Conservation (phyloP, 805 yeast species). For the Metschnikowia kunwiensis region DNA sequence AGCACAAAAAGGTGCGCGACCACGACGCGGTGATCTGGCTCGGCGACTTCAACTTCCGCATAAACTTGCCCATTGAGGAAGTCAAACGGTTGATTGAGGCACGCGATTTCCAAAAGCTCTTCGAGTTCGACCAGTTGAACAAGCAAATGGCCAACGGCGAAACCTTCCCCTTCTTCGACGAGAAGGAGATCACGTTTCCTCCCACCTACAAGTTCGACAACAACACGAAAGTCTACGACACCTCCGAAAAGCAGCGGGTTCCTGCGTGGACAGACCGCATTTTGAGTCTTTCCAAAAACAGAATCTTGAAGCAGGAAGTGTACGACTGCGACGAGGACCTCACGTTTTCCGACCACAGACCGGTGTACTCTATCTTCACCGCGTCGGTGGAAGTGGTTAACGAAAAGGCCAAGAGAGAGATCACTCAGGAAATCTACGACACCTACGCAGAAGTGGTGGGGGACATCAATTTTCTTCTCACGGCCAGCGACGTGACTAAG, state of each 20-base stretch:
- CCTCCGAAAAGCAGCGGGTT: conserved; percentile 85
- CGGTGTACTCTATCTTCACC: conserved; percentile 72
- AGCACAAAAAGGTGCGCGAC: conserved; percentile 54
- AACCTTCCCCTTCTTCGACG: conserved; percentile 78
- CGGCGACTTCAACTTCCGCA: conserved; percentile 92
- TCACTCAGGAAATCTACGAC: conserved; percentile 59
- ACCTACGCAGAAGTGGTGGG: conserved; percentile 48
- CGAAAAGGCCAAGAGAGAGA: conserved; percentile 51
- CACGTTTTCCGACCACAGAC: conserved; percentile 83
- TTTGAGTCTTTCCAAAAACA: conserved; percentile 55
- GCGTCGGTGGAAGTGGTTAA: conserved; percentile 66
- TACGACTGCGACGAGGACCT: conserved; percentile 61
- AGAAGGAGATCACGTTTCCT: conserved; percentile 71
- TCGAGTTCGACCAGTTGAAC: conserved; percentile 74
- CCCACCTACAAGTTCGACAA: conserved; percentile 96
- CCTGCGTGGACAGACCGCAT: conserved; percentile 99
- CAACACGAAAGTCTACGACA: conserved; percentile 77
- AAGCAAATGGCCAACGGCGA: conserved; percentile 71
- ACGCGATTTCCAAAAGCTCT: conserved; percentile 48
- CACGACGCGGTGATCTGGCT: conserved; percentile 85
- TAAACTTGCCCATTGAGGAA: conserved; percentile 65
- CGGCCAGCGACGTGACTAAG: conserved; percentile 24
- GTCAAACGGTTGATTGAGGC: conserved; percentile 53
- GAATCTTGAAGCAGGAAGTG: conserved; percentile 51
- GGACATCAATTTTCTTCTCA: conserved; percentile 37